Conservation (phyloP, 441 rosid species). For the Corymbia calophylla region DNA sequence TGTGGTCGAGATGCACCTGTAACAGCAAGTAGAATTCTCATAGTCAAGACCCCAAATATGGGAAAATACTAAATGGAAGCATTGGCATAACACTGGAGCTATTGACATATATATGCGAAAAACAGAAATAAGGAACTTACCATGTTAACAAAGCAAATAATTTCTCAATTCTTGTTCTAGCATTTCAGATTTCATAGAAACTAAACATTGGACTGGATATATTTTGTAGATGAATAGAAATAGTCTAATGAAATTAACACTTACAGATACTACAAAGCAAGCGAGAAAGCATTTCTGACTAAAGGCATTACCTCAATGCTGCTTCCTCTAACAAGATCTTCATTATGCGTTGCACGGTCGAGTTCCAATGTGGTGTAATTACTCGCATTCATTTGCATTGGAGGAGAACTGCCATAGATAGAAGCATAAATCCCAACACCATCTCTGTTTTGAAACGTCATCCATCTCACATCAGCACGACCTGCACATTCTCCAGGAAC, state of each 20-base stretch:
- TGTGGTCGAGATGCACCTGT: slow-evolving; percentile 97
- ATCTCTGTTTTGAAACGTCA: slow-evolving; percentile 60
- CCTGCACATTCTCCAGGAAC: slow-evolving; percentile 90
- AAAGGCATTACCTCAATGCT: slow-evolving; percentile 58
- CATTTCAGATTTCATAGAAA: neutral
- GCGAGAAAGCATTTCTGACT: neutral
- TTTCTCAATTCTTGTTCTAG: neutral
- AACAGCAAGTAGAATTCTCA: neutral
- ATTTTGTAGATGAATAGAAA: neutral
- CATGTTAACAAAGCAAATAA: neutral
- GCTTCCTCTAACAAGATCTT: slow-evolving; percentile 66
- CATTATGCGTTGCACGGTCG: slow-evolving; percentile 65
- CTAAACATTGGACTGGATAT: neutral
- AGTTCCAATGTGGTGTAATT: slow-evolving; percentile 65
- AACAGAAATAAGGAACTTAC: neutral
- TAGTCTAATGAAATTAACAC: neutral
- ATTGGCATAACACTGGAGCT: neutral
- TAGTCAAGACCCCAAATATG: neutral
- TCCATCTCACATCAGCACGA: slow-evolving; percentile 96
- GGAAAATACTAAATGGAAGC: neutral
- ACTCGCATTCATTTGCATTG: slow-evolving; percentile 95
- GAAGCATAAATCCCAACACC: slow-evolving; percentile 87
- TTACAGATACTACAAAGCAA: neutral
- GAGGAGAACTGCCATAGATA: slow-evolving; percentile 58
- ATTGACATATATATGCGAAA: neutral